Evolutionary conservation across 768 basidiomycete species (phyloP), one percentile per base, ranked within the genome.

Genomic region (Kwoniella shandongensis): DNA sequence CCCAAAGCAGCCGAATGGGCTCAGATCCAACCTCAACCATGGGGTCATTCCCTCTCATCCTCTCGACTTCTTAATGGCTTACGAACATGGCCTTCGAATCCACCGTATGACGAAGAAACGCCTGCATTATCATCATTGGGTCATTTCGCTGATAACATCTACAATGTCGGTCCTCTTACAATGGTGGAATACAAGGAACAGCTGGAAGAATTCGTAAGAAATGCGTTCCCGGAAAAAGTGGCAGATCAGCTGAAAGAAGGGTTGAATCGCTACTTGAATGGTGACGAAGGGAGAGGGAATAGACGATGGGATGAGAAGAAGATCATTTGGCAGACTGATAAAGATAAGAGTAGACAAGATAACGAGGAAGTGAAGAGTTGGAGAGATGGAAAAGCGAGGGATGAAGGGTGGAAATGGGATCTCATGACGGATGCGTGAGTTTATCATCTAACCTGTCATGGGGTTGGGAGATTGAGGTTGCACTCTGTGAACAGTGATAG

Each of bases 301-400:
- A 11, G 26, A n/a, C n/a, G n/a, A n/a, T 67, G 66, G 69, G 66
- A 64, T 63, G 22, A 10, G 20, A 44, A 42, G 17, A 67, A 68
- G 54, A 62, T 39, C n/a, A 51, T 76, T 5, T 76, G 72, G 72
- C 71, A 73, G 65, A 73, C 73, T 46, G 75, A 69, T 40, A 72
- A 67, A 47, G 60, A 68, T 47, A 25, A 47, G 4, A 23, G 40
- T 1, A 40, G 58, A 12, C 48, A 44, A 20, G 51, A 59, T 7
- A 45, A 41, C 12, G 44, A 38, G 20, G 65, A 62, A 20, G 61
- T 73, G 7, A 39, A 20, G 20, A 59, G 35, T 13, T 76, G 73
- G 73, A 69, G 51, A 52, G 59, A 65, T 27, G 69, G 66, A 1
- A 41, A 38, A 29, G 63, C 59, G 54, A 45, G 20, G 52, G 46